Evolutionary conservation across 2,329 filamentous ascomycete species (phyloP), one percentile per base, ranked within the genome.

Genomic region (Fusarium siculi): DNA sequence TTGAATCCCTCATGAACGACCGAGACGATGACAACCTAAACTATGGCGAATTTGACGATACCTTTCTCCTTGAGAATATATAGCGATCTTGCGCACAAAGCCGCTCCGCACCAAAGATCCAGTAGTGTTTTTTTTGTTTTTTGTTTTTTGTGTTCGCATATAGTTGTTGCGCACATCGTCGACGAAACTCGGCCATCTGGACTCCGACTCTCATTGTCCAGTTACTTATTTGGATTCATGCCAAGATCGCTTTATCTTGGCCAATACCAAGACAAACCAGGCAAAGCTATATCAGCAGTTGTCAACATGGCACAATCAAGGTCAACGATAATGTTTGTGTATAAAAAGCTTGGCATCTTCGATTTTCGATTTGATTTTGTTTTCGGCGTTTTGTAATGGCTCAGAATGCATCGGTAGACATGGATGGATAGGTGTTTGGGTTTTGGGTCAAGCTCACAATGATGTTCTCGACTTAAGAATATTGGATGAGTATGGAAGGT

Each of bases 1-100:
- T 89, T 69, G 85, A 89, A 66, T 85, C 88, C 66, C 79, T 89
- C 66, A 88, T 84, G 76, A 80, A 80, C 54, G 80, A 79, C 70
- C 86, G 85, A 25, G 65, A 82, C 34, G 57, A 73, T 76, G 64
- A 74, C 12, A 63, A 66, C 18, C 84, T 84, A 66, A 83, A 85
- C 46, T 62, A 76, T 57, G 83, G 81, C 12, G 84, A 86, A 53
- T 87, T 86, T 64, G 86, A 89, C 66, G 79, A 81, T 5, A 47
- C 40, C 7, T 88, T 84, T 66, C 88, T 88, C 11, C 77, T 86
- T 6, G 78, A 81, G 40, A 74, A 77, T 43, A 56, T 74, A 21
- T 66, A 75, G 16, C 68, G 44, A 59, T 28, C 25, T 30, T 39
- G 10, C 53, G 40, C 32, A 21, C 7, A 9, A 36, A 47, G 7